Base-by-base conservation (phyloP, 2,329 filamentous ascomycete genomes). In the Davidsoniella australis region DNA sequence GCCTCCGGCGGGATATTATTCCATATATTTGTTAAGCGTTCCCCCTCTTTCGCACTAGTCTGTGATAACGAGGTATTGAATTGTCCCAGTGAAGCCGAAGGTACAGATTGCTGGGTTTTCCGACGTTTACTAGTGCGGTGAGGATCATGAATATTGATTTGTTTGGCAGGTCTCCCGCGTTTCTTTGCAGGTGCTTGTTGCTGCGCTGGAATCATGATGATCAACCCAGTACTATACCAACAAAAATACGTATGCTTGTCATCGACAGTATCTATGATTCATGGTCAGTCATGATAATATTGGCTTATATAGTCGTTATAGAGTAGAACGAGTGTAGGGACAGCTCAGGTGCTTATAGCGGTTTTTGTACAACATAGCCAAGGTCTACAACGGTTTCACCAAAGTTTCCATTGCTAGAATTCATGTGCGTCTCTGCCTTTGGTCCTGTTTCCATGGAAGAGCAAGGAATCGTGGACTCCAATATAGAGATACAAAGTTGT, bases 271-370 rank as follows among this genome's bases (percentile, higher is more conserved):
- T 46, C 33, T 46, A 10, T 46, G 14, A 39, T 33, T 4, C 12
- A 9, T 33, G 12, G 8, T 33, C 29, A 33, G 29, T 33, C 8
- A 33, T 33, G 18, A 38, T 38, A 46, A 26, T 46, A 33, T 39
- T 39, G 26, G 17, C 12, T 10, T 17, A 4, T 12, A 16, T 18
- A 20, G 23, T 26, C 2, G 17, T 8, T 18, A 17, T 16, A 16
- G 10, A 16, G 4, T 46, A n/a, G 18, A 33, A 46, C 29, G 36
- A 18, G 24, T 39, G 12, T 38, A 38, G 33, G 10, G 17, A 36
- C 41, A 45, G 47, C 47, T 49, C 47, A 49, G 47, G 47, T 49
- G 47, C 47, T 38, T n/a, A 9, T 38, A 49, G 47, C 47, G 24
- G 20, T 16, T 24, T 20, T 39, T 45, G 47, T 49, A 18, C 41